A percentile compares a stretch with the other conserved stretches of the same genome.
Conservation (phyloP, 2,329 filamentous ascomycete species). For the Diaporthe sp. region DNA sequence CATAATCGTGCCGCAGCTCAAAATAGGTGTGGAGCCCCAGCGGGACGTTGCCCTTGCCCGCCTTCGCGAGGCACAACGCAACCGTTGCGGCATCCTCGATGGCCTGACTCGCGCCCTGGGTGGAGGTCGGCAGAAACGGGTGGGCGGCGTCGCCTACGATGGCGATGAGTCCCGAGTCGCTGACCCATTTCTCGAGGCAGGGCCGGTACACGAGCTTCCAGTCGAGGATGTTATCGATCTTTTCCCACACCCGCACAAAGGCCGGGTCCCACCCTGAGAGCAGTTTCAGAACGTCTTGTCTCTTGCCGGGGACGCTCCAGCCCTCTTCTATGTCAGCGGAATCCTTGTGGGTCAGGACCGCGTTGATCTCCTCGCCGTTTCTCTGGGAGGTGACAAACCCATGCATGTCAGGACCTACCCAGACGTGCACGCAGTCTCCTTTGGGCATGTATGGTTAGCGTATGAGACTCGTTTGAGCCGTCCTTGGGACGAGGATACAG, state of each 20-base stretch:
- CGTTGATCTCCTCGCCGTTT: conserved; percentile 2
- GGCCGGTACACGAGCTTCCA: neutral
- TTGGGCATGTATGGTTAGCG: too few relatives aligned
- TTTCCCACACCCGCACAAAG: neutral
- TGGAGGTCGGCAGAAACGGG: neutral
- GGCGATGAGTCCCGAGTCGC: conserved; percentile 1
- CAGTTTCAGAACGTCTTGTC: neutral
- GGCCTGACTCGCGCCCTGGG: neutral
- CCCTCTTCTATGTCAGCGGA: neutral
- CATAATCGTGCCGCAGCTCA: neutral
- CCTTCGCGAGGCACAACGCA: neutral
- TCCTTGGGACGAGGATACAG: too few relatives aligned
- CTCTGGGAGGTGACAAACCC: neutral
- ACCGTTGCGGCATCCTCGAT: conserved; percentile 1
- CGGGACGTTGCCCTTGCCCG: neutral
- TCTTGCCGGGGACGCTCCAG: neutral
- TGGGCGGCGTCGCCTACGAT: neutral
- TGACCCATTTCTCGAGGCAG: neutral
- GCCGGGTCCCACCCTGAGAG: neutral
- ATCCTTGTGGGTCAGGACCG: neutral
- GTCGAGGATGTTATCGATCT: neutral
- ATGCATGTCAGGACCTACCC: neutral
- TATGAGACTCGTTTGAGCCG: too few relatives aligned
- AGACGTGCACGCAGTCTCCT: neutral
- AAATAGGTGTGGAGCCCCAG: neutral